Conservation (phyloP, 306 rosid genomes). For the Pyrus betulifolia region DNA sequence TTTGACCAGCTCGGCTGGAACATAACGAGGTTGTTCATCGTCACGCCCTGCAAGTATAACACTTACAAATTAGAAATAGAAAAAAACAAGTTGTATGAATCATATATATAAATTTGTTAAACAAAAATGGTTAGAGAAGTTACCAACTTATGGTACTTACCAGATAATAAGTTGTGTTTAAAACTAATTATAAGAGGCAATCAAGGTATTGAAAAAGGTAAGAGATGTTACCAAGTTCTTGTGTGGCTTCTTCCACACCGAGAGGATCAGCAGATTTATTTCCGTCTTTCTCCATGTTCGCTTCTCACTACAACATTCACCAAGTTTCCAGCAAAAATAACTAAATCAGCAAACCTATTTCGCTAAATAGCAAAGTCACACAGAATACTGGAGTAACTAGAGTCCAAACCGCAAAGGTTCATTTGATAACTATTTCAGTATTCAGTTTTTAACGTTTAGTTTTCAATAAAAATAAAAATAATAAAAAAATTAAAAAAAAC, state of each 20-base stretch:
- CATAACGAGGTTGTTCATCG: slow-evolving; percentile 55
- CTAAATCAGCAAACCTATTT: not conserved
- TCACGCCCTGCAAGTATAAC: slow-evolving; percentile 28
- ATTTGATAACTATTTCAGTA: not conserved
- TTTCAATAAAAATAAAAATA: too few relatives aligned
- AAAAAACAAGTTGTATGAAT: not conserved
- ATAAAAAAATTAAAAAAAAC: too few relatives aligned
- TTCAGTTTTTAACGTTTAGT: not conserved
- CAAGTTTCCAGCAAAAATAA: not conserved
- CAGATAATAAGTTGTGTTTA: not conserved
- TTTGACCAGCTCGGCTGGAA: slow-evolving; percentile 49
- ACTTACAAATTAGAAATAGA: too few relatives aligned
- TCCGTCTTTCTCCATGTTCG: not conserved
- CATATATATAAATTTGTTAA: not conserved
- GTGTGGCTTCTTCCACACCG: slow-evolving; percentile 38
- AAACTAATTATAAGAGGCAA: not conserved
- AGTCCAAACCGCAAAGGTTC: not conserved
- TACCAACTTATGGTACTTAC: not conserved
- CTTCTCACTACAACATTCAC: not conserved
- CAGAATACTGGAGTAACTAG: not conserved
- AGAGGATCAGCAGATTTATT: not conserved
- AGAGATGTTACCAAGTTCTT: slow-evolving; percentile 36
- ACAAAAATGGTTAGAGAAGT: not conserved
- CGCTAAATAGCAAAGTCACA: not conserved
- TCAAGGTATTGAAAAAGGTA: slow-evolving; percentile 5